Evolutionary conservation across 306 rosid species (phyloP).

Genomic region (Cotoneaster glaucophyllus): DNA sequence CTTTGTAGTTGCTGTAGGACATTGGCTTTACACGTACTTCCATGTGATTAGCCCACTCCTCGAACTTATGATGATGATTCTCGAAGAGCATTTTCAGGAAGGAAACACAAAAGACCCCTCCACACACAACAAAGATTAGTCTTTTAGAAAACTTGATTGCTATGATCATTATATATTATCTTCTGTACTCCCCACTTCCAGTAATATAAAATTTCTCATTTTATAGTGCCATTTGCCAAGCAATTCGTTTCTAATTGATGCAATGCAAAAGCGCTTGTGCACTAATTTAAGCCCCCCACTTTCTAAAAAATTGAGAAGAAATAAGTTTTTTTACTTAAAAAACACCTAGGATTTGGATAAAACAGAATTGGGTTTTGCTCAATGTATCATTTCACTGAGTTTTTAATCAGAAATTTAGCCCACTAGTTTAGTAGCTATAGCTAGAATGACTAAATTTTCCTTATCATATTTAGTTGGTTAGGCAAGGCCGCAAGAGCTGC

Average conservation of each 20-base stretch:
- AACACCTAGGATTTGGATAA: background rate
- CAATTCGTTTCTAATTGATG: background rate
- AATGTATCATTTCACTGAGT: background rate
- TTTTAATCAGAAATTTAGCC: background rate
- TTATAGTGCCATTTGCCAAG: background rate
- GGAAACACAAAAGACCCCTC: slow-evolving; percentile 22
- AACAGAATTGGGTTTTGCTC: background rate
- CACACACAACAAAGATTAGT: slow-evolving; percentile 28
- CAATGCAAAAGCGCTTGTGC: slow-evolving; percentile 10
- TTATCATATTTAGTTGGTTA: background rate
- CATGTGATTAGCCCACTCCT: slow-evolving; percentile 46
- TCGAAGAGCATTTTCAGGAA: slow-evolving; percentile 30
- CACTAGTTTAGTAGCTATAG: background rate
- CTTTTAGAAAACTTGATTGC: slow-evolving; percentile 37
- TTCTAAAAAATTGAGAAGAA: background rate
- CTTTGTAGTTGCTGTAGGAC: slow-evolving; percentile 41
- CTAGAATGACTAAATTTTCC: background rate
- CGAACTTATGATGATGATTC: slow-evolving; percentile 40
- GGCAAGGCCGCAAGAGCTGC: background rate
- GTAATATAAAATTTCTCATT: background rate
- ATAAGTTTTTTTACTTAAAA: background rate
- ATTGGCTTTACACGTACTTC: slow-evolving; percentile 49
- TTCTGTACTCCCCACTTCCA: slow-evolving; percentile 18
- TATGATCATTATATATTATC: slow-evolving; percentile 22
- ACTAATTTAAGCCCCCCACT: background rate